phyloP scores from a whole-genome alignment of 208 protist genomes.

The Angomonas deanei region DNA sequence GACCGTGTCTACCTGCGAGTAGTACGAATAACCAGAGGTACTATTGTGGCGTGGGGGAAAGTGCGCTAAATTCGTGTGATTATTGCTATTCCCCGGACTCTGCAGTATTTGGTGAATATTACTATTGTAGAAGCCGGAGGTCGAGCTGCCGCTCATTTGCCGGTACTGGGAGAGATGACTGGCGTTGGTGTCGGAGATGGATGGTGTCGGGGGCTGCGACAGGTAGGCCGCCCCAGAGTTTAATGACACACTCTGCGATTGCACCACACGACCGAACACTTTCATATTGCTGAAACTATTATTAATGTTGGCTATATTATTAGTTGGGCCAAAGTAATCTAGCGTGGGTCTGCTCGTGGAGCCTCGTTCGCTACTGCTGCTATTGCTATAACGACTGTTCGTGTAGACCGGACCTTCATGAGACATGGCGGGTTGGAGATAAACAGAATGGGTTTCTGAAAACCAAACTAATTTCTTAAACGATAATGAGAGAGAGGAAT shows the following conservation, averaged over 20 bases:
- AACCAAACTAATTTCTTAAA: no score
- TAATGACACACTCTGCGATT: not conserved
- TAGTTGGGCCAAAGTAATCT: no score
- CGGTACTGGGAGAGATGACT: conserved; percentile 3
- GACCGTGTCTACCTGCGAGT: not conserved
- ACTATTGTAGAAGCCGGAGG: not conserved
- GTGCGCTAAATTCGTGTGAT: not conserved
- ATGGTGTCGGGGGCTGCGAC: not conserved
- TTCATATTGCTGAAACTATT: not conserved
- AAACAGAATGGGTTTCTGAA: no score
- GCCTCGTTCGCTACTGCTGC: no score
- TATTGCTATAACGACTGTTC: no score
- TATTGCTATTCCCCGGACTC: not conserved
- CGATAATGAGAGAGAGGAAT: no score
- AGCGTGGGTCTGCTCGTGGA: no score
- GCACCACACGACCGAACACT: not conserved
- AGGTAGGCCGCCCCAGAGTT: not conserved
- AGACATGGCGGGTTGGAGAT: no score
- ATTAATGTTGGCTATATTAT: no score
- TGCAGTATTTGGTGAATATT: not conserved
- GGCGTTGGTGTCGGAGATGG: not conserved
- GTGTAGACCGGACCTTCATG: no score
- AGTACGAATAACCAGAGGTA: not conserved
- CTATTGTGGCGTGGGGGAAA: not conserved
- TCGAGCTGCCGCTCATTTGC: conserved; percentile 1